These are phyloP conservation scores for Mantamonas sphyraenae DNA, from an alignment of 78 protist species.

Conservation along the genomic window DNA sequence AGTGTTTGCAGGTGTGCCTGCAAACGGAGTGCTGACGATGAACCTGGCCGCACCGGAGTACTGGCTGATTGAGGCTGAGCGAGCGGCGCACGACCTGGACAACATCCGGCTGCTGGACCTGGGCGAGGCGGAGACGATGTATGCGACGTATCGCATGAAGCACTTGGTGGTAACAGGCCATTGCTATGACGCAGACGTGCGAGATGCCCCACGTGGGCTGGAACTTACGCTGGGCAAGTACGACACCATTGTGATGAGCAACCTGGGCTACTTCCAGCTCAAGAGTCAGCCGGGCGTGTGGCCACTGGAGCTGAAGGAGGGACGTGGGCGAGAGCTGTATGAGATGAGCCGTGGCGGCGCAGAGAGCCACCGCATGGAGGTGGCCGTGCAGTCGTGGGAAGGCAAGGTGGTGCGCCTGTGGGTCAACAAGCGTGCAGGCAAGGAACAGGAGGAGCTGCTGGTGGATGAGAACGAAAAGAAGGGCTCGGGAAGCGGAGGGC, in stretches of 20 bases:
- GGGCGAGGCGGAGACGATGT: background rate
- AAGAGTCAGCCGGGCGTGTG: constrained; percentile 75
- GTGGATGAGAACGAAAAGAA: background rate
- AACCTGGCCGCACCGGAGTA: constrained; percentile 24
- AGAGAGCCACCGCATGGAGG: too few relatives aligned
- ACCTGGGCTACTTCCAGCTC: constrained; percentile 79
- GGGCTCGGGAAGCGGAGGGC: too few relatives aligned
- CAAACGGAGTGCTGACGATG: constrained; percentile 4
- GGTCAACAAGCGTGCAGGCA: background rate
- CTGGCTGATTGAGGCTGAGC: constrained; percentile 19
- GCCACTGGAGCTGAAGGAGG: constrained; percentile 25
- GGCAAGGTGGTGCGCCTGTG: background rate
- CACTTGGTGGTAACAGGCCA: background rate
- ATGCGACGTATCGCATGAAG: background rate
- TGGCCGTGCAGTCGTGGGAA: too few relatives aligned
- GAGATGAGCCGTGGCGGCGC: too few relatives aligned
- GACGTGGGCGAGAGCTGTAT: too few relatives aligned
- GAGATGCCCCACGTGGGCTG: constrained; percentile 38
- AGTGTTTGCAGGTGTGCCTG: background rate
- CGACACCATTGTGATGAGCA: constrained; percentile 58
- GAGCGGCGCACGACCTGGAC: constrained; percentile 43
- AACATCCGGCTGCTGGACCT: constrained; percentile 22
- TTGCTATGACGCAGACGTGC: background rate
- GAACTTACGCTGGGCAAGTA: constrained; percentile 20
- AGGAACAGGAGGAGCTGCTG: background rate